A percentile compares a stretch with the other conserved stretches of the same genome.
Conservation (phyloP, 768 basidiomycete genomes). For the Cystofilobasidium capitatum region DNA sequence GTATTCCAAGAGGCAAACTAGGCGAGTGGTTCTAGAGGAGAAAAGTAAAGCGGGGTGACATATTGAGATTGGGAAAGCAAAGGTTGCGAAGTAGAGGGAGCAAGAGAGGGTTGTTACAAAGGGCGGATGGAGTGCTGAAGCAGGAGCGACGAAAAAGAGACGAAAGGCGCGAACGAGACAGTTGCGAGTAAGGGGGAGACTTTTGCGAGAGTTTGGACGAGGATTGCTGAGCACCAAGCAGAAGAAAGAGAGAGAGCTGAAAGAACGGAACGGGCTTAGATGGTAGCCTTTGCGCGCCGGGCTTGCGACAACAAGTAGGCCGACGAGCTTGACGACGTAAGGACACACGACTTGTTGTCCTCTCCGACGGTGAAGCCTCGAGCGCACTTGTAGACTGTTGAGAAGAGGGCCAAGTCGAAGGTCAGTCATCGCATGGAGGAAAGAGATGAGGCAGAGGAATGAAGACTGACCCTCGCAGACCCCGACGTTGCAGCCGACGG, state of each 20-base stretch:
- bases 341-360: not conserved
- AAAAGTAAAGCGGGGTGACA: no score
- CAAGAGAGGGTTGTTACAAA: no score
- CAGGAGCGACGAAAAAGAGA: no score
- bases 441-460: not conserved
- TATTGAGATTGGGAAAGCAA: no score
- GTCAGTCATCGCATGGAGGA: not conserved
- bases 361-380: not conserved
- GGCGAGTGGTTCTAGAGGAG: no score
- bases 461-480: conserved; percentile 9
- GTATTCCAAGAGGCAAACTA: no score
- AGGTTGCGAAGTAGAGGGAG: no score
- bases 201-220: not conserved
- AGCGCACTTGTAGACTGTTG: not conserved
- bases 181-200: no score
- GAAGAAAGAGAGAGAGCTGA: not conserved
- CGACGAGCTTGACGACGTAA: not conserved
- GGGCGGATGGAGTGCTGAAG: no score
- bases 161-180: no score
- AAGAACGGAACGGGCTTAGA: not conserved
- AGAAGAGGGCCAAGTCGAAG: not conserved
- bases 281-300: not conserved
- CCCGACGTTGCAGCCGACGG: conserved; percentile 19
- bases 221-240: not conserved
- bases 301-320: not conserved